Percentiles rank a stretch among this genome's conserved stretches.
Conservation (phyloP, 495 filamentous ascomycete genomes). For the Penicillium crystallinum region DNA sequence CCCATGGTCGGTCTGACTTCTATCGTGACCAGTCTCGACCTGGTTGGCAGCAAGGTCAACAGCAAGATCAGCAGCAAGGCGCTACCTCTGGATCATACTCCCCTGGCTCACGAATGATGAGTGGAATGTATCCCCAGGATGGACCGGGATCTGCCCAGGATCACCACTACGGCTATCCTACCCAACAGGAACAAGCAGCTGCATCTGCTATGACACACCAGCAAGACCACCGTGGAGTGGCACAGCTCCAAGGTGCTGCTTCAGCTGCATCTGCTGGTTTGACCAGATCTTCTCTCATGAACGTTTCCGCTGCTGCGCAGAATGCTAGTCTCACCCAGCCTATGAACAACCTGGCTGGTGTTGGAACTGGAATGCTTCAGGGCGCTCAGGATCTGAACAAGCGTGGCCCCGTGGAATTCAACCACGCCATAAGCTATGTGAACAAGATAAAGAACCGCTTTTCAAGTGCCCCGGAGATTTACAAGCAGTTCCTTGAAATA, state of each 20-base stretch:
- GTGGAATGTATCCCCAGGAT: slow-evolving; percentile 36
- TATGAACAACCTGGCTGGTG: slow-evolving; percentile 41
- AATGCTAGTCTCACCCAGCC: slow-evolving; percentile 46
- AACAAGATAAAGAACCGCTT: slow-evolving; percentile 99
- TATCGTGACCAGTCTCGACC: slow-evolving; percentile 43
- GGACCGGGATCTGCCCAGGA: slow-evolving; percentile 37
- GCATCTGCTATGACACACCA: slow-evolving; percentile 58
- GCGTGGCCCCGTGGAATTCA: slow-evolving; percentile 95
- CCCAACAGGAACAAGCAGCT: slow-evolving; percentile 43
- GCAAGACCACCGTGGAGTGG: slow-evolving; percentile 77
- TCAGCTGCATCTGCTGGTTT: slow-evolving; percentile 53
- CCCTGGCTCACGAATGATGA: slow-evolving; percentile 41
- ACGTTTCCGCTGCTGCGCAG: slow-evolving; percentile 41
- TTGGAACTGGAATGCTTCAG: slow-evolving; percentile 42
- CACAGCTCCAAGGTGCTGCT: slow-evolving; percentile 71
- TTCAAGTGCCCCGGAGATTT: slow-evolving; percentile 90
- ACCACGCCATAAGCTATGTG: slow-evolving; percentile 98
- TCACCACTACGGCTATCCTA: slow-evolving; percentile 42
- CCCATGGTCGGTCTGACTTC: slow-evolving; percentile 39
- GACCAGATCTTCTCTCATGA: slow-evolving; percentile 38
- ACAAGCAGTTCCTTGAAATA: slow-evolving; percentile 98
- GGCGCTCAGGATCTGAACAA: slow-evolving; percentile 69
- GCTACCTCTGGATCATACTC: slow-evolving; percentile 39
- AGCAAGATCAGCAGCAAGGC: slow-evolving; percentile 50
- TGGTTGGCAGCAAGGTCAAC: slow-evolving; percentile 42